Conservation (phyloP, 495 filamentous ascomycete genomes). For the Articulospora tetracladia region DNA sequence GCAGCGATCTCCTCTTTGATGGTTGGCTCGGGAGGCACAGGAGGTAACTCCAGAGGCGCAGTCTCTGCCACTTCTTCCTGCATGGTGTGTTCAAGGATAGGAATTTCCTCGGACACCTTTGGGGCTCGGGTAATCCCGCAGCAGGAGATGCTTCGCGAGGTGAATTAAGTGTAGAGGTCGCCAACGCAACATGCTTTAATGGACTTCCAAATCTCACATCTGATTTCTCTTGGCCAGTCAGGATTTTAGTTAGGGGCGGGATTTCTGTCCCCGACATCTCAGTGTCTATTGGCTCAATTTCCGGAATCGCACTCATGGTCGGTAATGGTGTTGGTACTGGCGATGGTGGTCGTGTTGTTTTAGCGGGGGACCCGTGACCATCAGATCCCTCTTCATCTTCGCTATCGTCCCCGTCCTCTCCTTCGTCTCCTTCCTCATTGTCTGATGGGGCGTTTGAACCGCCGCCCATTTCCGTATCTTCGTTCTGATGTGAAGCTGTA, state of each 20-base stretch:
- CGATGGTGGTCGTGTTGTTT: constrained; percentile 5
- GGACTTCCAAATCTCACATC: constrained; percentile 22
- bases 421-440: constrained; percentile 54
- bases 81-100: constrained; percentile 16
- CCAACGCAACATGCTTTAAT: constrained; percentile 21
- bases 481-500: constrained; percentile 24
- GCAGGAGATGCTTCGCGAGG: constrained; percentile 11
- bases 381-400: constrained; percentile 45
- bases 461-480: constrained; percentile 38
- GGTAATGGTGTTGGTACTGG: constrained; percentile 1
- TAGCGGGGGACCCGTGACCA: constrained; percentile 30
- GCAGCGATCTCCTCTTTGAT: neutral
- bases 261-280: constrained; percentile 6
- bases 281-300: constrained; percentile 4
- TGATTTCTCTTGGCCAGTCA: constrained; percentile 1
- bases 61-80: constrained; percentile 8
- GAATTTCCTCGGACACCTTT: neutral
- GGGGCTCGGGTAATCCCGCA: neutral
- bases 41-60: constrained; percentile 9
- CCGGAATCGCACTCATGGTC: constrained; percentile 22
- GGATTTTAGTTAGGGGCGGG: constrained; percentile 1
- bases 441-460: constrained; percentile 45
- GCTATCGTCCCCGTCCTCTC: constrained; percentile 51
- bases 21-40: constrained; percentile 19
- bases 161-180: constrained; percentile 18